These are phyloP conservation scores for Saccharomycopsis hybrid DNA, from an alignment of 1,139 yeast species.

Conservation along the genomic window DNA sequence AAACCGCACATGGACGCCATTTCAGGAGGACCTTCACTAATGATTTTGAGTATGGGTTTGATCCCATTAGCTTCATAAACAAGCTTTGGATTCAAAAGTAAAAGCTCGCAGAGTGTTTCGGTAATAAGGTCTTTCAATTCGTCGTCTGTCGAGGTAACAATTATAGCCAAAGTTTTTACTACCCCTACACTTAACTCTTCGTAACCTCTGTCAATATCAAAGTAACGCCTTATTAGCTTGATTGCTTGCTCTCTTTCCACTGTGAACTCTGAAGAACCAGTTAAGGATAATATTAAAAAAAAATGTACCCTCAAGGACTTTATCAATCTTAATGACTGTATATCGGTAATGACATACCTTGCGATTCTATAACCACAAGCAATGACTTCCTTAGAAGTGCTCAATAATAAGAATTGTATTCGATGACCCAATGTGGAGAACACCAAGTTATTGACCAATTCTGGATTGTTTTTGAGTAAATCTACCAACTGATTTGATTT, in stretches of 20 bases:
- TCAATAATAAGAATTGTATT: constrained; percentile 55
- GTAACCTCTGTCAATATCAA: constrained; percentile 52
- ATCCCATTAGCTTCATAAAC: constrained; percentile 63
- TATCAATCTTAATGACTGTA: constrained; percentile 40
- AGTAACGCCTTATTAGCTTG: constrained; percentile 57
- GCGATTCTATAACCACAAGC: constrained; percentile 75
- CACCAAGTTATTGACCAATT: constrained; percentile 58
- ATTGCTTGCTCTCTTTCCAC: constrained; percentile 77
- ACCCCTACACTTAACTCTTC: constrained; percentile 57
- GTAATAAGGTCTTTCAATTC: constrained; percentile 46
- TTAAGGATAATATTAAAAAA: constrained; percentile 57
- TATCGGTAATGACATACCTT: constrained; percentile 53
- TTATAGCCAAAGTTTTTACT: constrained; percentile 54
- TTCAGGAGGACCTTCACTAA: constrained; percentile 59
- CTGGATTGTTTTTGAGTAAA: constrained; percentile 53
- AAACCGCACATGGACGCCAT: constrained; percentile 50
- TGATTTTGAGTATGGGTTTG: constrained; percentile 47
- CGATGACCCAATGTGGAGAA: constrained; percentile 54
- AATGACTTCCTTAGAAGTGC: constrained; percentile 53
- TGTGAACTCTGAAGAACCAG: constrained; percentile 44
- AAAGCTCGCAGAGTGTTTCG: constrained; percentile 68
- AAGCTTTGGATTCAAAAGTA: constrained; percentile 55
- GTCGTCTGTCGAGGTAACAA: constrained; percentile 61
- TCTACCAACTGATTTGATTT: constrained; percentile 59
- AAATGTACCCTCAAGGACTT: constrained; percentile 51